These are phyloP conservation scores for Lenzites betulinus DNA, from an alignment of 768 basidiomycete genomes.

Conservation along the genomic window DNA sequence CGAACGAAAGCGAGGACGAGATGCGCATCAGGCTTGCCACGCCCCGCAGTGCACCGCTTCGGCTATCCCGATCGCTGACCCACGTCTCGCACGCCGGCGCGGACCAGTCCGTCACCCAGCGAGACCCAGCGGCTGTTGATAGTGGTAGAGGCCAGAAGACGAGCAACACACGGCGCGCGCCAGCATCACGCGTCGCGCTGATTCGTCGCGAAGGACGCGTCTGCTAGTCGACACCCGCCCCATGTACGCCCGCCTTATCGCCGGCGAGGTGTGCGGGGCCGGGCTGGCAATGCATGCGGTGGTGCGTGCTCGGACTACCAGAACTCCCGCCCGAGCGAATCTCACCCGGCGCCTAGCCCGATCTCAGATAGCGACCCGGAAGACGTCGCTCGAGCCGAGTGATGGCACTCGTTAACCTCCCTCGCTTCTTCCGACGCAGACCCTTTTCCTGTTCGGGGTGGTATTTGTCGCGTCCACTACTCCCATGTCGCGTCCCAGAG, in stretches of 20 bases:
- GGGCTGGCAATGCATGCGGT: constrained; percentile 1
- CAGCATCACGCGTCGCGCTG: constrained; percentile 8
- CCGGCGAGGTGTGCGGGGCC: constrained; percentile 8
- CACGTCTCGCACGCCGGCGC: constrained; percentile 4
- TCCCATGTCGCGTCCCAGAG: too few relatives aligned
- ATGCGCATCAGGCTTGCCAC: neutral
- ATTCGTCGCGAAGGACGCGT: constrained; percentile 7
- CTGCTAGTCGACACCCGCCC: neutral
- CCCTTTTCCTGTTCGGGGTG: too few relatives aligned
- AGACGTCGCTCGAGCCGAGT: neutral
- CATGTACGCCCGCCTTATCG: constrained; percentile 19
- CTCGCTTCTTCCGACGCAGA: too few relatives aligned
- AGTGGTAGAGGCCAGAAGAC: neutral
- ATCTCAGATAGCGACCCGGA: neutral
- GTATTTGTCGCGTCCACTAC: too few relatives aligned
- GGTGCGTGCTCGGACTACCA: neutral
- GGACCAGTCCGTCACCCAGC: neutral
- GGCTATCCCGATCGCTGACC: neutral
- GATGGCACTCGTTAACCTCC: too few relatives aligned
- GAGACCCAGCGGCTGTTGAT: neutral
- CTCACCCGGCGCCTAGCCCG: neutral
- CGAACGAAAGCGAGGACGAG: neutral
- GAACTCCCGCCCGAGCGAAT: constrained; percentile 2
- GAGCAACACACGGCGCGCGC: constrained; percentile 2
- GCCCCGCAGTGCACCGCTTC: constrained; percentile 4